Evolutionary conservation across 331 rosid species (phyloP), one percentile per base, ranked within the genome.

Genomic region (Arachis monticola): DNA sequence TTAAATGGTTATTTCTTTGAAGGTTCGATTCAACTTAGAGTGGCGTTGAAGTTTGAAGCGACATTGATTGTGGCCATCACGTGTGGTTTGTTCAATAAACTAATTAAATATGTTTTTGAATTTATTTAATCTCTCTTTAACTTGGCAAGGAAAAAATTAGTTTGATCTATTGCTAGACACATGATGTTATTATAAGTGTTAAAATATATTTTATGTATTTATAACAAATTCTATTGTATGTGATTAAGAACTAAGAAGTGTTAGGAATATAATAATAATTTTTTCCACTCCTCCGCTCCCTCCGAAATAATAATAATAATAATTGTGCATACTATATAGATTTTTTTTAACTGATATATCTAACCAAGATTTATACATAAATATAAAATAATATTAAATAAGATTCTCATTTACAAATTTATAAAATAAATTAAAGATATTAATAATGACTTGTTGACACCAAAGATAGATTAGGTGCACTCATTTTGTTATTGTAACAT

Each of bases 1-100:
- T 17, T 17, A n/a, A 3, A n/a, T 17, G 52, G 71, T 9, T 42
- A 9, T 42, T 79, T 73, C 67, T 45, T 0, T 53, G 83, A 68
- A 80, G 70, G 9, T 69, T 55, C 63, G 9, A 3, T 9, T n/a
- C 56, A 40, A 2, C 48, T 64, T 42, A n/a, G 50, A 44, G 13
- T 12, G 59, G 10, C 80, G 10, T 30, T n/a, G 48, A 13, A 8
- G 35, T 57, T 57, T 47, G 61, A 55, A 67, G 59, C 10, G 10
- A 22, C 52, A 66, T 8, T 35, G 5, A 3, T 42, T 50, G 56
- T 63, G 1, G 1, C 5, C 56, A 13, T 67, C 80, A 67, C 68
- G 52, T 31, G 75, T 31, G 1, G 45, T 58, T 42, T 56, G 41
- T 70, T 10, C 22, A 11, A 9, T 52, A 7, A 48, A 73, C 30